A percentile compares a stretch with the other conserved stretches of the same genome.
Conservation (phyloP, 2,329 filamentous ascomycete genomes). For the Scolecobasidium constrictum region DNA sequence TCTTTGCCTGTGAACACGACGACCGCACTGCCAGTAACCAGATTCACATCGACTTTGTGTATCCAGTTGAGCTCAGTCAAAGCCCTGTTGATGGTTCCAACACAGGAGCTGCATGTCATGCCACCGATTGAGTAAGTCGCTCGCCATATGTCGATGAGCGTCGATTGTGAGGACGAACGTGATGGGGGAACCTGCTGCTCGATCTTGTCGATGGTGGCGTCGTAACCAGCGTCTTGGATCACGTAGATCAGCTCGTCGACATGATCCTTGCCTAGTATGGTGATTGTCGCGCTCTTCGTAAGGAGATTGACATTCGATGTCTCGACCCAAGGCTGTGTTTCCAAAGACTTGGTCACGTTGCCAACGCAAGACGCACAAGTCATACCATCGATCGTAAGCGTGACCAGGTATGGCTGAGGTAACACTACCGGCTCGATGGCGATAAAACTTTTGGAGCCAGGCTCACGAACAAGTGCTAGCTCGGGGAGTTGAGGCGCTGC, state of each 20-base stretch:
- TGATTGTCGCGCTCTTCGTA: constrained; percentile 13
- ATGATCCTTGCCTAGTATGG: constrained; percentile 13
- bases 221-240: constrained; percentile 16
- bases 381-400: constrained; percentile 42
- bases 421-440: neutral
- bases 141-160: constrained; percentile 13
- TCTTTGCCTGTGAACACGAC: constrained; percentile 36
- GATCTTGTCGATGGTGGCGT: constrained; percentile 12
- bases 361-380: constrained; percentile 46
- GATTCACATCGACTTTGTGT: constrained; percentile 36
- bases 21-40: constrained; percentile 38
- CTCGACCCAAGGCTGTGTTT: constrained; percentile 28
- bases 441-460: neutral
- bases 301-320: constrained; percentile 13
- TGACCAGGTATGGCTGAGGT: neutral
- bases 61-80: constrained; percentile 36
- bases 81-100: constrained; percentile 36
- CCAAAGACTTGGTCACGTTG: constrained; percentile 35
- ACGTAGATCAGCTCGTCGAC: constrained; percentile 10
- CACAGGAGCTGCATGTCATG: constrained; percentile 48
- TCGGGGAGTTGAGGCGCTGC: neutral
- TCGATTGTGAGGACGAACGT: neutral
- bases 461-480: neutral
- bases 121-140: constrained; percentile 41
- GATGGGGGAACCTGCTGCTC: constrained; percentile 4